Evolutionary conservation across 495 filamentous ascomycete species (phyloP).

Genomic region (Tetracladium marchalianum): DNA sequence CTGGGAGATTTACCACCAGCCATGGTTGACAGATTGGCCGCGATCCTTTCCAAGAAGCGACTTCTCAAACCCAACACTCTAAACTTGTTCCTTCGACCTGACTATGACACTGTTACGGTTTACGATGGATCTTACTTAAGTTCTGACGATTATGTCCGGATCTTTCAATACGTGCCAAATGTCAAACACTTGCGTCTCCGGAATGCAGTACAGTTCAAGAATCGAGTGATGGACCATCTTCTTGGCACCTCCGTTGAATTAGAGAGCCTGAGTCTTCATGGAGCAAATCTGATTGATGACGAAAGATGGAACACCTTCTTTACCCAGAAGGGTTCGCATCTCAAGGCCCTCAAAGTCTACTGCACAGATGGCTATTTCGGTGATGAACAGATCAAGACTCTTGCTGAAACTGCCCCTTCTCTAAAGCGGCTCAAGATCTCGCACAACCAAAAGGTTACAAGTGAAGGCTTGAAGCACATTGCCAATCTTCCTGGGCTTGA

Average conservation of each 20-base stretch:
- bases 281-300: conserved; percentile 70
- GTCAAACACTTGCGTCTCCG: conserved; percentile 60
- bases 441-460: conserved; percentile 40
- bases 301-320: conserved; percentile 60
- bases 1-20: conserved; percentile 65
- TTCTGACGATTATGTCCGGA: conserved; percentile 64
- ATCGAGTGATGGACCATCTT: conserved; percentile 69
- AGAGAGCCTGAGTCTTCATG: conserved; percentile 54
- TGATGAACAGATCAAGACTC: conserved; percentile 44
- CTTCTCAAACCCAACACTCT: conserved; percentile 61
- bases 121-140: conserved; percentile 73
- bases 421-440: conserved; percentile 64
- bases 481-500: conserved; percentile 46
- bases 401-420: conserved; percentile 45
- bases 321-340: conserved; percentile 42
- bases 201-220: conserved; percentile 82
- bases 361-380: conserved; percentile 58
- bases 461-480: conserved; percentile 39
- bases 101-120: conserved; percentile 54
- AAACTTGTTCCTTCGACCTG: conserved; percentile 65
- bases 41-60: conserved; percentile 71
- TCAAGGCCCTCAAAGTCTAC: conserved; percentile 61
- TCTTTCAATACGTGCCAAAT: conserved; percentile 64
- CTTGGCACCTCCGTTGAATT: conserved; percentile 55
- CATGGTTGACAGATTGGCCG: conserved; percentile 63